Percentiles rank a stretch among this genome's conserved stretches.
Conservation (phyloP, 2,329 filamentous ascomycete genomes). For the Pseudogymnoascus sp. region DNA sequence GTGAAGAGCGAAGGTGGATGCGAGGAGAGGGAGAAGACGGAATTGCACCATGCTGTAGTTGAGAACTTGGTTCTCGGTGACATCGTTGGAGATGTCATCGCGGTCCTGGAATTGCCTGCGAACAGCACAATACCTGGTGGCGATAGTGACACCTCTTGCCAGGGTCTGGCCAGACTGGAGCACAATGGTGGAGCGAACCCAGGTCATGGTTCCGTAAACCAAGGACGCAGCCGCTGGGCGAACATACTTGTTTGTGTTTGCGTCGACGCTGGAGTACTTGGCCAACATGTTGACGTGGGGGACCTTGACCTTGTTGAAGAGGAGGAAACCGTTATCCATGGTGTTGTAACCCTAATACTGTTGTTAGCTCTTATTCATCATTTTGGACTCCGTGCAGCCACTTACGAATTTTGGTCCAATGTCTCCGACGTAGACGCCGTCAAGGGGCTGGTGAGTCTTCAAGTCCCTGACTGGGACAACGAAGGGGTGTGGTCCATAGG, state of each 20-base stretch:
- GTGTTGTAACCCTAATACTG: conserved; percentile 52
- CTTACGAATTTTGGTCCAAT: conserved; percentile 66
- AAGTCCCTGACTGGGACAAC: conserved; percentile 65
- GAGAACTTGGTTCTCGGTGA: conserved; percentile 64
- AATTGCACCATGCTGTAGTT: conserved; percentile 79
- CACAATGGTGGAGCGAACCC: conserved; percentile 65
- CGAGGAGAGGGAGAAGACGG: conserved; percentile 62
- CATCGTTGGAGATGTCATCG: conserved; percentile 49
- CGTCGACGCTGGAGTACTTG: conserved; percentile 61
- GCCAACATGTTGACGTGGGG: conserved; percentile 68
- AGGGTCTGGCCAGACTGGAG: conserved; percentile 64
- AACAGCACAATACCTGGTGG: conserved; percentile 64
- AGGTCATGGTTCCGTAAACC: conserved; percentile 69
- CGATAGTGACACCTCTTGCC: conserved; percentile 69
- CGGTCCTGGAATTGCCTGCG: conserved; percentile 72
- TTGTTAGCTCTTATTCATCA: neutral
- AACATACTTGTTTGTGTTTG: conserved; percentile 58
- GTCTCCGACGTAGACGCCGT: conserved; percentile 66
- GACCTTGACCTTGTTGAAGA: conserved; percentile 69
- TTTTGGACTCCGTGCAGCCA: neutral
- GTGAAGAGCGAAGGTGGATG: conserved; percentile 68
- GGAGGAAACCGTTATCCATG: conserved; percentile 74
- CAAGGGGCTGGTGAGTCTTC: conserved; percentile 60
- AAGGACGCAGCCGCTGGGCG: conserved; percentile 58
- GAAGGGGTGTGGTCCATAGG: conserved; percentile 68